Evolutionary conservation across 352 stramenopile species (phyloP), one percentile per base, ranked within the genome.

Genomic region (Phytophthora vignae): DNA sequence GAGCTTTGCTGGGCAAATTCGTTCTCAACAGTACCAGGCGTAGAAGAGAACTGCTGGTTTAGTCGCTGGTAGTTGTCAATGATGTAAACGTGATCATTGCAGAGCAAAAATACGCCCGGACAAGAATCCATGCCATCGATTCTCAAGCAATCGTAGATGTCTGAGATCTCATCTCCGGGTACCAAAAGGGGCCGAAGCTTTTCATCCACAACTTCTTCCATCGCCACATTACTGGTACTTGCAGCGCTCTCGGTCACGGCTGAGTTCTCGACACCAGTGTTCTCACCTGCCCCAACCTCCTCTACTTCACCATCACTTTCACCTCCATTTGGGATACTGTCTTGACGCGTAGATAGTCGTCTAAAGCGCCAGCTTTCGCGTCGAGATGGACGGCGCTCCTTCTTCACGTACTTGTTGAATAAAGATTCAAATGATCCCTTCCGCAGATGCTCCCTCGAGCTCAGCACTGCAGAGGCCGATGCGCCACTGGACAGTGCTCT

Each of bases 111-210:
- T 4, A 93, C 82, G 0, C 86, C 85, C 3, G 86, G 86, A 55
- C 83, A 92, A 17, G 85, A 90, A 71, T 92, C 86, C 83, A 92
- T 90, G n/a, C 86, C 86, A 38, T 93, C 86, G 48, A 93, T 85
- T 25, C 86, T 79, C 53, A 91, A 75, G 52, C 86, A 93, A 58
- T 93, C 84, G 42, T 82, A 85, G 15, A 92, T 87, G 38, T 90
- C 78, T 19, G 78, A 67, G 22, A 93, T 88, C 11, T 92, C 86
- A 44, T 93, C 86, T 2, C 81, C 84, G 2, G 82, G 86, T 50
- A 92, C 77, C 15, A 93, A 55, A 19, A 93, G 70, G 14, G 86
- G 86, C 4, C 86, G 79, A 4, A 93, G 46, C 60, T 93, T 93
- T 38, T 90, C 86, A 33, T 93, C 86, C 17, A 93, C 56, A 15